Percentiles rank a stretch among this genome's conserved stretches.
These are phyloP conservation scores for Hansenula lynferdii DNA, from an alignment of 1,139 yeast species.

Conservation along the genomic window DNA sequence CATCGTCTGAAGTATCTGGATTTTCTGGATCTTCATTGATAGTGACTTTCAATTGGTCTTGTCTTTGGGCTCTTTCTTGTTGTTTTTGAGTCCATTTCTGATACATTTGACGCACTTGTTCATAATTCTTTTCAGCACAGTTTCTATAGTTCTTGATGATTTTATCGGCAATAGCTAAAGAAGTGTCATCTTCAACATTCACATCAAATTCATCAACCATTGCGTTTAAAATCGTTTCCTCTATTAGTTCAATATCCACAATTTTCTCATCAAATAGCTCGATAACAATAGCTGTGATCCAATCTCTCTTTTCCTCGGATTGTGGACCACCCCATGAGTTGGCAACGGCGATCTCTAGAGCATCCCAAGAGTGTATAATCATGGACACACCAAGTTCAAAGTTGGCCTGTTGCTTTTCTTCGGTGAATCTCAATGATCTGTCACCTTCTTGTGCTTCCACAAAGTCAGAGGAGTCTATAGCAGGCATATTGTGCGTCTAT, in stretches of 20 bases:
- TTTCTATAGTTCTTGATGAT: conserved; percentile 65
- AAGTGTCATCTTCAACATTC: conserved; percentile 84
- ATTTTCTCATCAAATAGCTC: conserved; percentile 63
- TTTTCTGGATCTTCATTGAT: conserved; percentile 56
- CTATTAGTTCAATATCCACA: conserved; percentile 76
- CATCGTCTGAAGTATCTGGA: conserved; percentile 46
- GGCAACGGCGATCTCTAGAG: conserved; percentile 87
- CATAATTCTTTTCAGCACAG: conserved; percentile 48
- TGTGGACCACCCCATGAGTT: conserved; percentile 96
- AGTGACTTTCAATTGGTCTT: conserved; percentile 32
- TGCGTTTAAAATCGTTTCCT: conserved; percentile 79
- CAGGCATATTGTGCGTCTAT: conserved; percentile 9
- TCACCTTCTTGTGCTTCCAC: conserved; percentile 33
- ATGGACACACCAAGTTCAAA: conserved; percentile 94
- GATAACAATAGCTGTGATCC: conserved; percentile 82
- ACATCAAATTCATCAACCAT: conserved; percentile 96
- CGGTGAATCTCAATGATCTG: conserved; percentile 43
- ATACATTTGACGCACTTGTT: conserved; percentile 55
- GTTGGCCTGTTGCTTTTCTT: conserved; percentile 69
- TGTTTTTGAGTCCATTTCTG: conserved; percentile 52
- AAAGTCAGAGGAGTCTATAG: conserved; percentile 26
- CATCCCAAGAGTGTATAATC: conserved; percentile 88
- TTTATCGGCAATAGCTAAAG: conserved; percentile 64
- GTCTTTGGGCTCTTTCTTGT: conserved; percentile 27
- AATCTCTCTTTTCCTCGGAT: conserved; percentile 86